These are phyloP conservation scores for Fusarium bactridioides DNA, from an alignment of 2,329 filamentous ascomycete species.

Conservation along the genomic window DNA sequence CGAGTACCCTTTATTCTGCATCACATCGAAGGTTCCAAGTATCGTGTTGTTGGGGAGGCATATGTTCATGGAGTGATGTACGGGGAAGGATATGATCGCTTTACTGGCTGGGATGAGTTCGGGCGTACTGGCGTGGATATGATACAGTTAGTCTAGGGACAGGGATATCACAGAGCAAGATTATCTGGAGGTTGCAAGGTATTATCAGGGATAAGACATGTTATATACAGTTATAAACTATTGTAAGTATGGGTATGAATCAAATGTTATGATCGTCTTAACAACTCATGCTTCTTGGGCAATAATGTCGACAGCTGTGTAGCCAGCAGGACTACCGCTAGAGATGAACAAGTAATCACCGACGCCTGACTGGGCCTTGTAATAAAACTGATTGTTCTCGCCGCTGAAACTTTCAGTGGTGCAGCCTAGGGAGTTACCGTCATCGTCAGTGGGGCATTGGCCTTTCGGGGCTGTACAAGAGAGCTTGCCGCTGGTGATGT, in stretches of 20 bases:
- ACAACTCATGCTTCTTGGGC: background rate
- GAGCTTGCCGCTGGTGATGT: background rate
- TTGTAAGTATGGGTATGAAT: background rate
- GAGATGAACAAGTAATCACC: background rate
- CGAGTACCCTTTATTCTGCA: background rate
- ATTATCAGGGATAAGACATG: background rate
- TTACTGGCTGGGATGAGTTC: background rate
- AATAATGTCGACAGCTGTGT: background rate
- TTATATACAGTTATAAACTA: background rate
- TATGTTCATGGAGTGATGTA: background rate
- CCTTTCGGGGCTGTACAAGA: background rate
- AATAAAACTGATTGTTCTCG: background rate
- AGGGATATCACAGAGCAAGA: background rate
- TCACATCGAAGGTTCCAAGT: background rate
- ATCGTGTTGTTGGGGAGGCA: background rate
- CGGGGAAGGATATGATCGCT: background rate
- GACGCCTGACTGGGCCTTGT: background rate
- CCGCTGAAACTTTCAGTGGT: background rate
- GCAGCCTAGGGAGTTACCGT: background rate
- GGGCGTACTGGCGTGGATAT: background rate
- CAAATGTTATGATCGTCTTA: background rate
- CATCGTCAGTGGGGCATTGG: background rate
- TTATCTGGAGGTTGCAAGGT: rapidly evolving
- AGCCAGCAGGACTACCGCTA: background rate
- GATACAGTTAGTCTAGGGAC: background rate